A percentile compares a stretch with the other conserved stretches of the same genome.
phyloP scores from a whole-genome alignment of 2,329 filamentous ascomycete genomes.

The Penicillium sp. region DNA sequence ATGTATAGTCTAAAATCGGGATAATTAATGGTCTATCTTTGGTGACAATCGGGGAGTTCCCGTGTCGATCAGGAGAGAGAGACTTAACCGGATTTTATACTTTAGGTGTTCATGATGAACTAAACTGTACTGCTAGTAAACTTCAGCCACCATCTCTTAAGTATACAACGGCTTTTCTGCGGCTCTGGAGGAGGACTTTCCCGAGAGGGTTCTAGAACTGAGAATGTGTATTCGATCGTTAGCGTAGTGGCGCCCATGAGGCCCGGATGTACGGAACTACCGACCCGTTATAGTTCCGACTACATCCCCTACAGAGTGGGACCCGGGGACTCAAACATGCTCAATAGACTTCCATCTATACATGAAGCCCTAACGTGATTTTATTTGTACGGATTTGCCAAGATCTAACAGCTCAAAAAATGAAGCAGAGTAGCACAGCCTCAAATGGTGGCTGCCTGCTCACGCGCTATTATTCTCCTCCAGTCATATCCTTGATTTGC shows the following conservation, averaged over 20 bases:
- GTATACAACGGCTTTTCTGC: not conserved
- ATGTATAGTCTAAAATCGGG: not conserved
- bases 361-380: not conserved
- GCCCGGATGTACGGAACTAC: not conserved
- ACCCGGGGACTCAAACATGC: not conserved
- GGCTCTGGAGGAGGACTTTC: not conserved
- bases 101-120: not conserved
- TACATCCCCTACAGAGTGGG: not conserved
- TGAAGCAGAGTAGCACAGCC: not conserved
- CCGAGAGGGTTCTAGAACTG: not conserved
- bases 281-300: not conserved
- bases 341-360: not conserved
- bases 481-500: not conserved
- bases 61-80: not conserved
- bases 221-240: not conserved
- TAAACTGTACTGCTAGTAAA: not conserved
- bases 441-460: conserved; percentile 1
- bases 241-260: not conserved
- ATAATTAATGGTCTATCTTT: not conserved
- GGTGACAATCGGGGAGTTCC: not conserved
- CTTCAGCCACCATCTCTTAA: not conserved
- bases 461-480: not conserved
- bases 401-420: not conserved
- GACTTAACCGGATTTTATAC: not conserved
- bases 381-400: not conserved